Percentiles rank a stretch among this genome's conserved stretches.
Conservation (phyloP, 768 basidiomycete species). For the Boletus rufocinnamomeus region DNA sequence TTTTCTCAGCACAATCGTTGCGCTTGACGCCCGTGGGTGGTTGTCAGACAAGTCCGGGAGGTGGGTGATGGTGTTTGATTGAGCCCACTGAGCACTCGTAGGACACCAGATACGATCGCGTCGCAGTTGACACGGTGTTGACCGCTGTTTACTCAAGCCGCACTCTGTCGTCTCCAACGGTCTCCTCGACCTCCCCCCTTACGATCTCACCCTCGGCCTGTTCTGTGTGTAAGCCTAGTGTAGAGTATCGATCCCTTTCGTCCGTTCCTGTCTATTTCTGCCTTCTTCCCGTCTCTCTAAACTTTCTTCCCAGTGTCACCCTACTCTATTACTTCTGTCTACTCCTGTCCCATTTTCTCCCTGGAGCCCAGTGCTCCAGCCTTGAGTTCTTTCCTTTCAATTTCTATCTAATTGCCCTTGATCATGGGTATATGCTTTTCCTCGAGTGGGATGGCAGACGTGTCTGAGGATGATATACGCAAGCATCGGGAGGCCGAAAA, state of each 20-base stretch:
- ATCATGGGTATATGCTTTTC: conserved; percentile 83
- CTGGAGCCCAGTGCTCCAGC: conserved; percentile 19
- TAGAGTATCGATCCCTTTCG: conserved; percentile 5
- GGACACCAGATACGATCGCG: conserved; percentile 1
- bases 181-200: not conserved
- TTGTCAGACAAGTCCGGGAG: not conserved
- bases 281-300: not conserved
- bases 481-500: conserved; percentile 73
- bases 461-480: conserved; percentile 68
- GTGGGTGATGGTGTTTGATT: not conserved
- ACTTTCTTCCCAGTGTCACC: not conserved
- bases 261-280: not conserved
- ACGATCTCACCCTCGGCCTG: conserved; percentile 16
- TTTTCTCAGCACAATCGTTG: conserved; percentile 9
- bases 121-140: conserved; percentile 19
- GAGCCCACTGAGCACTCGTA: not conserved
- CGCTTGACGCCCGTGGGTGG: conserved; percentile 2
- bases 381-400: conserved; percentile 6
- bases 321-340: not conserved
- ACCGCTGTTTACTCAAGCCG: conserved; percentile 19
- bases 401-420: not conserved
- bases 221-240: conserved; percentile 23
- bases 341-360: not conserved
- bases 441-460: conserved; percentile 51
- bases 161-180: not conserved